Evolutionary conservation across 306 rosid species (phyloP).

Genomic region (Cucumis melo): DNA sequence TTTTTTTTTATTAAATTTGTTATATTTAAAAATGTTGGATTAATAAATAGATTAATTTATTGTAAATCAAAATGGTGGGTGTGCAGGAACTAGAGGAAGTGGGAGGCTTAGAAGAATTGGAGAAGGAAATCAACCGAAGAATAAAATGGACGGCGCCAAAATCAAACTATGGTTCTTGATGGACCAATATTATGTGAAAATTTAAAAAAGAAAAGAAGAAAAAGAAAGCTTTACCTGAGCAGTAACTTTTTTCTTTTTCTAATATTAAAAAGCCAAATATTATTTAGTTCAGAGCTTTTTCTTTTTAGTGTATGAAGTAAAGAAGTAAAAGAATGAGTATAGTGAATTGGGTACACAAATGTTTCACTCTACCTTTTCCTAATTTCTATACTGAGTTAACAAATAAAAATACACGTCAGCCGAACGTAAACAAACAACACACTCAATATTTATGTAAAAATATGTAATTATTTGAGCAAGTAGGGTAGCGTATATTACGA

Average conservation of each 20-base stretch:
- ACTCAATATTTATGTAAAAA: no score
- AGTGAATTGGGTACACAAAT: background rate
- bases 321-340: background rate
- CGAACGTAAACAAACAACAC: background rate
- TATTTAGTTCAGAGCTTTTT: background rate
- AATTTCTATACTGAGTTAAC: background rate
- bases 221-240: background rate
- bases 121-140: slow-evolving; percentile 66
- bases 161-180: background rate
- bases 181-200: background rate
- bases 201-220: background rate
- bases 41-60: no score
- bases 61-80: background rate
- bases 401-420: background rate
- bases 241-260: background rate
- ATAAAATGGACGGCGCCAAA: slow-evolving; percentile 9
- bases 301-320: background rate
- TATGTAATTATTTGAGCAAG: no score
- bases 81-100: slow-evolving; percentile 88
- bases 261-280: background rate
- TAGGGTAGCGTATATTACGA: no score
- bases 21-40: no score
- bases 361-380: background rate
- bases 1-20: no score
- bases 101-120: slow-evolving; percentile 76